Percentiles rank a stretch among this genome's conserved stretches.
phyloP scores from a whole-genome alignment of 768 basidiomycete species.

The Collybia sordida region DNA sequence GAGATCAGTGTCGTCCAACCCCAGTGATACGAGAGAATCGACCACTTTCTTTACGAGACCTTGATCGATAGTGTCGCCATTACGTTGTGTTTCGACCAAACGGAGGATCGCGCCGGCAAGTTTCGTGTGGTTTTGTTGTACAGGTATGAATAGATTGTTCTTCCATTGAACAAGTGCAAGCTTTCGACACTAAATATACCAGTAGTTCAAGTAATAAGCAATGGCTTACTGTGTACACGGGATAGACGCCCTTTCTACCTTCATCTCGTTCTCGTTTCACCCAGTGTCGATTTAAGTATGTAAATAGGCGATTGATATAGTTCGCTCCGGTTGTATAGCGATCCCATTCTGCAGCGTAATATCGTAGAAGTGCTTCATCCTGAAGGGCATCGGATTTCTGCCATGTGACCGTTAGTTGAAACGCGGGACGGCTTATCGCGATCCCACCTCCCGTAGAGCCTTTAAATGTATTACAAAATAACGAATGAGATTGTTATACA shows the following conservation, averaged over 20 bases:
- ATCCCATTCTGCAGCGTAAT: constrained; percentile 93
- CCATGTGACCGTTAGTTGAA: constrained; percentile 12
- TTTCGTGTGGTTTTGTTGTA: constrained; percentile 82
- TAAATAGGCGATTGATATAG: constrained; percentile 96
- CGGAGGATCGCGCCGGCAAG: constrained; percentile 85
- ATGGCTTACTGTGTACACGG: constrained; percentile 84
- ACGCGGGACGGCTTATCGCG: not conserved
- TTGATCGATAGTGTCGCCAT: constrained; percentile 93
- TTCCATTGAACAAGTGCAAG: constrained; percentile 98
- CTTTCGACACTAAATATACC: constrained; percentile 33
- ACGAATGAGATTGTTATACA: constrained; percentile 91
- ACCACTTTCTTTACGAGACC: constrained; percentile 92
- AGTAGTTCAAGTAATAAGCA: not conserved
- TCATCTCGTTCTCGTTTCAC: constrained; percentile 98
- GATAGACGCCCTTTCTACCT: constrained; percentile 92
- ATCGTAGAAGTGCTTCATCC: constrained; percentile 86
- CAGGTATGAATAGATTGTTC: constrained; percentile 80
- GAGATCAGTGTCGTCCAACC: constrained; percentile 88
- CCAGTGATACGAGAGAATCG: constrained; percentile 93
- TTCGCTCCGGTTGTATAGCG: constrained; percentile 96
- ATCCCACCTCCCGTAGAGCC: constrained; percentile 49
- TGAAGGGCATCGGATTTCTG: constrained; percentile 79
- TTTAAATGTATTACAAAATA: constrained; percentile 88
- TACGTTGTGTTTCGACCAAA: constrained; percentile 90
- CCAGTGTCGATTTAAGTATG: constrained; percentile 99